A percentile compares a stretch with the other conserved stretches of the same genome.
phyloP scores from a whole-genome alignment of 371 early-diverging fungal species.

The Saksenaea vasiformis region DNA sequence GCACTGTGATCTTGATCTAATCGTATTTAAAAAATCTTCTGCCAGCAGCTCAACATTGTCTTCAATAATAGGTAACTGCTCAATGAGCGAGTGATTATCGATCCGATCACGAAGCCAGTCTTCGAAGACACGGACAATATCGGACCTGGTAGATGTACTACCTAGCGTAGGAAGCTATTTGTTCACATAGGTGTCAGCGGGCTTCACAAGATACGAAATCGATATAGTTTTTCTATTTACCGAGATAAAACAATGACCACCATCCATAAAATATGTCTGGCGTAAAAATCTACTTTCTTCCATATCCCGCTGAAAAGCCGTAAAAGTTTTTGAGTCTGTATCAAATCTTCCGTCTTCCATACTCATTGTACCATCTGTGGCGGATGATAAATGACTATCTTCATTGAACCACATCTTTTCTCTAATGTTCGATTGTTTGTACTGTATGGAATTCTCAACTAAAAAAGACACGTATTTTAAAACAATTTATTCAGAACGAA shows the following conservation, averaged over 20 bases:
- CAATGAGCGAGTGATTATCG: slow-evolving; percentile 8
- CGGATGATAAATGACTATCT: slow-evolving; percentile 1
- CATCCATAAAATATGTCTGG: slow-evolving; percentile 42
- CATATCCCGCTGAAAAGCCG: slow-evolving; percentile 3
- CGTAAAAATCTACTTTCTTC: slow-evolving; percentile 10
- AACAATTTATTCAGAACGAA: not conserved
- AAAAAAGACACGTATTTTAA: too few species aligned
- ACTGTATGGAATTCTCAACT: not conserved
- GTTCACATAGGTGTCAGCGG: not conserved
- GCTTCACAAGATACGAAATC: not conserved
- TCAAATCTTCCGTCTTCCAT: not conserved
- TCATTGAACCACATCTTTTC: slow-evolving; percentile 5
- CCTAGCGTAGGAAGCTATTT: slow-evolving; percentile 34
- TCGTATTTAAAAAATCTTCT: slow-evolving; percentile 27
- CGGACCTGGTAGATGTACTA: slow-evolving; percentile 23
- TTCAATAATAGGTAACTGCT: slow-evolving; percentile 30
- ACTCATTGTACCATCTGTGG: slow-evolving; percentile 9
- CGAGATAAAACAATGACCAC: slow-evolving; percentile 35
- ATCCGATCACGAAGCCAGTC: slow-evolving; percentile 34
- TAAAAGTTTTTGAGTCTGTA: not conserved
- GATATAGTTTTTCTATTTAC: slow-evolving; percentile 14
- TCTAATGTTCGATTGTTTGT: not conserved
- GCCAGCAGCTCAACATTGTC: slow-evolving; percentile 31
- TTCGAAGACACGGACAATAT: slow-evolving; percentile 33
- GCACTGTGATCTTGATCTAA: slow-evolving; percentile 16